A percentile compares a stretch with the other conserved stretches of the same genome.
phyloP scores from a whole-genome alignment of 805 yeast genomes.

The Candida maris region DNA sequence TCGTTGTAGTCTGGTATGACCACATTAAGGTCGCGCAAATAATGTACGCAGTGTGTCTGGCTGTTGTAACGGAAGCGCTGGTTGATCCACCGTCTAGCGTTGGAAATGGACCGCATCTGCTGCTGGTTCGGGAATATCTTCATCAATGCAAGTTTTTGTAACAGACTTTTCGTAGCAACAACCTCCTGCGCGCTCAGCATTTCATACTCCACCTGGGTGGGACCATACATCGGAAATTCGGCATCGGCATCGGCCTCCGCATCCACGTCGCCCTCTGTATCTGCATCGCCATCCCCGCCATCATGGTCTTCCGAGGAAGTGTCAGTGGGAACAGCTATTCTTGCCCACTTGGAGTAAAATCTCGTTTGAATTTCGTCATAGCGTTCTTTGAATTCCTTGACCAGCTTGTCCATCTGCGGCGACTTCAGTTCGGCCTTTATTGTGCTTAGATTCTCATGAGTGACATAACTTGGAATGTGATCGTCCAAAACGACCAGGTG shows the following conservation, averaged over 20 bases:
- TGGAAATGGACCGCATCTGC: conserved; percentile 30
- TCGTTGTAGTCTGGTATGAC: conserved; percentile 29
- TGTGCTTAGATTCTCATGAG: conserved; percentile 17
- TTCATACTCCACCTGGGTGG: conserved; percentile 30
- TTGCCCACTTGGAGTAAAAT: conserved; percentile 27
- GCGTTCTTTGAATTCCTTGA: conserved; percentile 16
- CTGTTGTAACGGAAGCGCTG: conserved; percentile 27
- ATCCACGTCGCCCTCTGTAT: conserved; percentile 1
- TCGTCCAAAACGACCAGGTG: conserved; percentile 3
- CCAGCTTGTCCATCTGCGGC: conserved; percentile 11
- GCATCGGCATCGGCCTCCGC: conserved; percentile 16
- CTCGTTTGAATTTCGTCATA: conserved; percentile 22
- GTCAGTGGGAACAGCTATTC: conserved; percentile 4
- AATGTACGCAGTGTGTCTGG: conserved; percentile 19
- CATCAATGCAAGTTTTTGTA: conserved; percentile 22
- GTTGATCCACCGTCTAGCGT: conserved; percentile 32
- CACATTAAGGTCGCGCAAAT: conserved; percentile 26
- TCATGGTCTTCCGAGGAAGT: neutral
- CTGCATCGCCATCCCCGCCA: neutral
- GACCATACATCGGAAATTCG: conserved; percentile 30
- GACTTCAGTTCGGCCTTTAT: conserved; percentile 13
- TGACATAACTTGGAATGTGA: conserved; percentile 19
- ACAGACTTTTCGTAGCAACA: conserved; percentile 27
- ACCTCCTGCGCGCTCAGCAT: conserved; percentile 24
- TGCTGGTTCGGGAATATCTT: conserved; percentile 24